These are phyloP conservation scores for Serendipita sp. DNA, from an alignment of 768 basidiomycete genomes.

Conservation along the genomic window DNA sequence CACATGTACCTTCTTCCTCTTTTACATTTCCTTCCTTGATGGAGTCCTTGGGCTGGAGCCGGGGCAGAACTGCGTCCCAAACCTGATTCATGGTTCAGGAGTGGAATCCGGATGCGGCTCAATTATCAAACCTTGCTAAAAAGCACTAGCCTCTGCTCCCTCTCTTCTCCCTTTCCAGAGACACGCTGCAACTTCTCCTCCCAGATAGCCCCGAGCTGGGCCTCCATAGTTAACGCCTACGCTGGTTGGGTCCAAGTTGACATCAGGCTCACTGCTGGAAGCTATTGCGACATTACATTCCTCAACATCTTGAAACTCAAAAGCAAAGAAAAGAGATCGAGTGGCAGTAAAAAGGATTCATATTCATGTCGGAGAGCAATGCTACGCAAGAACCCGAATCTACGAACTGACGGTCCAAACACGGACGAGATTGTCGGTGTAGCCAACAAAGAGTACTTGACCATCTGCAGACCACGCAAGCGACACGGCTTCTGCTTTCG, in stretches of 20 bases:
- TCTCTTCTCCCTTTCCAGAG: background rate
- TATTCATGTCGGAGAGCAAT: background rate
- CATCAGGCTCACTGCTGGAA: background rate
- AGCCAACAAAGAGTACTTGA: conserved; percentile 92
- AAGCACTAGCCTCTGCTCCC: background rate
- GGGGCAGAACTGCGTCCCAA: conserved; percentile 1
- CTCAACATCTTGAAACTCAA: too few species aligned
- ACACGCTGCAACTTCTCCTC: background rate
- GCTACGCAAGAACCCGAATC: background rate
- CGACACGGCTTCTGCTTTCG: conserved; percentile 68
- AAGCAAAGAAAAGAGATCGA: too few species aligned
- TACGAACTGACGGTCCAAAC: conserved; percentile 69
- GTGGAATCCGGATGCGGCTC: background rate
- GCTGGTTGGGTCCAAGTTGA: background rate
- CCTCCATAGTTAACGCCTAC: background rate
- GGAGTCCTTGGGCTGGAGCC: background rate
- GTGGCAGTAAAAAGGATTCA: background rate
- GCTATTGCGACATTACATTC: too few species aligned
- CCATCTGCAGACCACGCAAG: conserved; percentile 98
- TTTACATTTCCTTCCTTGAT: background rate
- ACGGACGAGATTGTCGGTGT: conserved; percentile 87
- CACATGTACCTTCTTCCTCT: background rate
- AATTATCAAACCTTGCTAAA: background rate
- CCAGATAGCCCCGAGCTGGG: background rate
- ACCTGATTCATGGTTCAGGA: background rate